Conservation (phyloP, 1,139 yeast species). For the Blastobotrys aristatus region DNA sequence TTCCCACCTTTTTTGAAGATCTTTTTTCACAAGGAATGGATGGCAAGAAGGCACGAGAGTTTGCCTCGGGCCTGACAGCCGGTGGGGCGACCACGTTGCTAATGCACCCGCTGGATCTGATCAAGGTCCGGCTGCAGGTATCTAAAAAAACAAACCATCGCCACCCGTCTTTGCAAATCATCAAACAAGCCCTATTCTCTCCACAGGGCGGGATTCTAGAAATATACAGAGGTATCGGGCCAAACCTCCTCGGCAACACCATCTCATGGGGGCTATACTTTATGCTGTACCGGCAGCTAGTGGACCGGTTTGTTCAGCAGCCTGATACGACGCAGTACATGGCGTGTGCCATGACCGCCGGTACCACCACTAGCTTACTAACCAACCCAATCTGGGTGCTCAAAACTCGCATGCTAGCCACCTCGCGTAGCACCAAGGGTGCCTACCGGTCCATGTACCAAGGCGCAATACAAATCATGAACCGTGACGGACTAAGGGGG, state of each 20-base stretch:
- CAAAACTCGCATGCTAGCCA: slow-evolving; percentile 76
- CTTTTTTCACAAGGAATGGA: neutral
- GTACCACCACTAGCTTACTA: slow-evolving; percentile 62
- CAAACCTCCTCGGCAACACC: slow-evolving; percentile 78
- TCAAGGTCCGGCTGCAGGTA: slow-evolving; percentile 73
- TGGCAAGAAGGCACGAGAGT: neutral
- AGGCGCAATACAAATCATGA: slow-evolving; percentile 49
- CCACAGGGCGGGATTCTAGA: slow-evolving; percentile 12
- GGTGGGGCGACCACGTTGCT: slow-evolving; percentile 75
- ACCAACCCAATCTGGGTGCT: slow-evolving; percentile 94
- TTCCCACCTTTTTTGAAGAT: neutral
- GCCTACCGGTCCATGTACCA: slow-evolving; percentile 56
- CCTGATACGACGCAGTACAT: slow-evolving; percentile 12
- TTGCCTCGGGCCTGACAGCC: slow-evolving; percentile 66
- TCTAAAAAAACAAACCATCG: slow-evolving; percentile 13
- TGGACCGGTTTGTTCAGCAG: slow-evolving; percentile 8
- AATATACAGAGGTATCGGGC: slow-evolving; percentile 72
- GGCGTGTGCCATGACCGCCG: slow-evolving; percentile 58
- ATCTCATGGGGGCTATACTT: slow-evolving; percentile 88
- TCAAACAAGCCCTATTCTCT: slow-evolving; percentile 7
- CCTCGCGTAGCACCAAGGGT: slow-evolving; percentile 34
- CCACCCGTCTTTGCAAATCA: slow-evolving; percentile 5
- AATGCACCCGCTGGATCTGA: slow-evolving; percentile 84
- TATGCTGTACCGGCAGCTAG: slow-evolving; percentile 51
- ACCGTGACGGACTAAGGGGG: slow-evolving; percentile 61